Base-by-base conservation (phyloP, 176 grass and related monocot genomes). In the Oryza nivara region DNA sequence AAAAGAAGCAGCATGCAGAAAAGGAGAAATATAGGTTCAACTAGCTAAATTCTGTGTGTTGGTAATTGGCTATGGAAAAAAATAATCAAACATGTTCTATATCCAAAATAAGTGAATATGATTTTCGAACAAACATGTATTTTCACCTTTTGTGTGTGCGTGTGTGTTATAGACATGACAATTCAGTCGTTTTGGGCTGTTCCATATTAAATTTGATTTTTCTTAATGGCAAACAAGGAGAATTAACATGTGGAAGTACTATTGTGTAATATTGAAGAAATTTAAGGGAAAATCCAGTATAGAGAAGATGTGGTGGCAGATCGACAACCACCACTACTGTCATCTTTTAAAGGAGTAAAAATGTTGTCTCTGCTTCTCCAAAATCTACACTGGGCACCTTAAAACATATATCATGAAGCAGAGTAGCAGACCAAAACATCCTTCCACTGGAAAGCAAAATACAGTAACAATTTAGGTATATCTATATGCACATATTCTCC, bases 381-480 rank as follows among this genome's bases (percentile, higher is more conserved):
- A 80, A 80, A 11, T 80, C 32, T 44, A 80, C 35, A 47, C 11
- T 49, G 48, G 28, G 9, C 40, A 72, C 28, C 67, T 41, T 66
- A 66, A 51, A 72, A 80, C 3, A 72, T 3, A 80, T 72, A 80
- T 63, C 7, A 8, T 67, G 77, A 86, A 80, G 34, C 44, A 80
- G 68, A 48, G 60, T 80, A 80, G 34, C 44, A 80, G 69, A 48
- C 60, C 19, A 56, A 45, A 38, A 44, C 34, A 79, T 73, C 70
- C 11, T 86, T 19, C 73, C 26, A 16, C 58, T 67, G 77, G 67
- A 51, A 70, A 74, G 67, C 19, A 73, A 80, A 72, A 65, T 66
- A 38, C 41, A 86, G 2, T 65, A 65, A 65, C 48, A 4, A 11
- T n/a, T 75, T 4, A 11, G 9, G 84, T 72, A 25, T 64, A 79